phyloP scores from a whole-genome alignment of 2,329 filamentous ascomycete genomes.

The Ceratocystis huliohia region DNA sequence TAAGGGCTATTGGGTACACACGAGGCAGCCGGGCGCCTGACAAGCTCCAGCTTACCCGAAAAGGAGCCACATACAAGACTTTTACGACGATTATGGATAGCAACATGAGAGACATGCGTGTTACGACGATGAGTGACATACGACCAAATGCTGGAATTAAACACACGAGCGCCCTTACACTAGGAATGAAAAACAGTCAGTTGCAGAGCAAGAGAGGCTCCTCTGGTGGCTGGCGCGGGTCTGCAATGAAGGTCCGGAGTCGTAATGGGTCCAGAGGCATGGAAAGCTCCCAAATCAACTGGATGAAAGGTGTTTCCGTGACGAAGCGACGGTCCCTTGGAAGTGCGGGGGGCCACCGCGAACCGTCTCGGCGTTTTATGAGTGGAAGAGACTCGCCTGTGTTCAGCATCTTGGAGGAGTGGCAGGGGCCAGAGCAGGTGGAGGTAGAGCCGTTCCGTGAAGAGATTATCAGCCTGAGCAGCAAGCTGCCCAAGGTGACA shows the following conservation, averaged over 20 bases:
- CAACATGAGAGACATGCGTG: constrained; percentile 44
- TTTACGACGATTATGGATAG: constrained; percentile 61
- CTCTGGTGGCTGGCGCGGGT: constrained; percentile 38
- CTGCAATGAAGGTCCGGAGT: constrained; percentile 46
- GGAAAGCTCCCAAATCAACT: constrained; percentile 48
- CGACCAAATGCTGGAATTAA: constrained; percentile 35
- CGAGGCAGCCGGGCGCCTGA: constrained; percentile 54
- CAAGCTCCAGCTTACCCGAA: constrained; percentile 61
- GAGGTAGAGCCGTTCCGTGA: constrained; percentile 51
- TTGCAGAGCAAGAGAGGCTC: constrained; percentile 29
- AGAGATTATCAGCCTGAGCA: constrained; percentile 50
- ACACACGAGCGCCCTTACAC: constrained; percentile 33
- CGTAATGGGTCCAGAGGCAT: constrained; percentile 29
- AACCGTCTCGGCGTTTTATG: constrained; percentile 33
- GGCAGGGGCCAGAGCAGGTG: constrained; percentile 30
- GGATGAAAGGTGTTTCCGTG: constrained; percentile 54
- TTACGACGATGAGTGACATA: constrained; percentile 49
- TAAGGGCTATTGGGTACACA: constrained; percentile 58
- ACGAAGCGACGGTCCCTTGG: constrained; percentile 29
- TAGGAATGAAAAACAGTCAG: constrained; percentile 35
- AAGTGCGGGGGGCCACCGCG: constrained; percentile 19
- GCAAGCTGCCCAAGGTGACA: constrained; percentile 49
- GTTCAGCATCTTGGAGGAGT: constrained; percentile 38
- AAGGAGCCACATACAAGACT: constrained; percentile 72
- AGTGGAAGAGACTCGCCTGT: constrained; percentile 41